Conservation (phyloP, 768 basidiomycete genomes). For the Tephrocybe sp. region DNA sequence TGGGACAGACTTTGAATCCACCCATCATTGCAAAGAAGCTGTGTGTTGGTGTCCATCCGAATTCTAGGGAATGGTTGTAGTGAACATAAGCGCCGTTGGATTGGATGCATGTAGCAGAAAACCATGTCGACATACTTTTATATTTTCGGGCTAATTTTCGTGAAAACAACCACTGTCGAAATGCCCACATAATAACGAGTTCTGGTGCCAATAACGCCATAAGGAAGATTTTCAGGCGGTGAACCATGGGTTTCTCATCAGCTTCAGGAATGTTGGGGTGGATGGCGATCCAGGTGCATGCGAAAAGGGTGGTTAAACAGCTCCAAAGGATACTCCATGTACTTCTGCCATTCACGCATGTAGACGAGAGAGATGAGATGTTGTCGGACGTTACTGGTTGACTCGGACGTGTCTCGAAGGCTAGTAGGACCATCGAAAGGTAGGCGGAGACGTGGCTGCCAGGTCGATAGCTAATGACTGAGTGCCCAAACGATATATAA, state of each 20-base stretch:
- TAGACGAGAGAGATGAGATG: not conserved
- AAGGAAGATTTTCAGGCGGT: slow-evolving; percentile 10
- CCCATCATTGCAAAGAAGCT: slow-evolving; percentile 25
- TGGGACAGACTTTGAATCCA: slow-evolving; percentile 15
- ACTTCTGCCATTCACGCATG: slow-evolving; percentile 4
- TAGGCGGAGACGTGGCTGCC: too few relatives aligned
- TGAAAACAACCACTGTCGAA: slow-evolving; percentile 17
- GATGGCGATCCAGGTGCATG: slow-evolving; percentile 21
- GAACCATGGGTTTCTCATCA: not conserved
- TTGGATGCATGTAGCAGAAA: not conserved
- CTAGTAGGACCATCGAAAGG: too few relatives aligned
- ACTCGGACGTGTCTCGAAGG: not conserved
- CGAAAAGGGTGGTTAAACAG: slow-evolving; percentile 20
- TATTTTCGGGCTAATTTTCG: slow-evolving; percentile 14
- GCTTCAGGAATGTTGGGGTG: slow-evolving; percentile 23
- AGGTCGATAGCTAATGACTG: too few relatives aligned
- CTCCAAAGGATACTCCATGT: slow-evolving; percentile 20
- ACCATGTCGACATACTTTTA: not conserved
- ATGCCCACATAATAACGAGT: slow-evolving; percentile 19
- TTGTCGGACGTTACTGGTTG: not conserved
- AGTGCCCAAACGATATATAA: too few relatives aligned
- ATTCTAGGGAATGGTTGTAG: slow-evolving; percentile 1
- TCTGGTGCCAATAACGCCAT: slow-evolving; percentile 21
- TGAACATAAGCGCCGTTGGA: not conserved
- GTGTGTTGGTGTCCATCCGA: slow-evolving; percentile 20